phyloP scores from a whole-genome alignment of 192 early-diverging fungal genomes.

The Coemansia sp. region DNA sequence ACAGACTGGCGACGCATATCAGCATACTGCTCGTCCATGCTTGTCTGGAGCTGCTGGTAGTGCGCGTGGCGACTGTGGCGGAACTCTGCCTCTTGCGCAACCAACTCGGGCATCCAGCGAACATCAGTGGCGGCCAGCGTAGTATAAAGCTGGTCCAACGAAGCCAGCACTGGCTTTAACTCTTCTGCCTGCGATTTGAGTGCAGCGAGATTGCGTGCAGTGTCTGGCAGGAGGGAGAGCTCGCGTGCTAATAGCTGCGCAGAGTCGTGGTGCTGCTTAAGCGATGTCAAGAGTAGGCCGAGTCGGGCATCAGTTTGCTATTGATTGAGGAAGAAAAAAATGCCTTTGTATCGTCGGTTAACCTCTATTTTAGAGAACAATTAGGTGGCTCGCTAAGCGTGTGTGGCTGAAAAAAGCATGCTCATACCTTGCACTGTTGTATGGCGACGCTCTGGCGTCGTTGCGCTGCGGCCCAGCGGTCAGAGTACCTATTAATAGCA shows the following conservation, averaged over 20 bases:
- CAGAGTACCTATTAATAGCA: conserved; percentile 41
- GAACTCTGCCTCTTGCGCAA: conserved; percentile 27
- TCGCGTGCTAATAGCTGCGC: conserved; percentile 23
- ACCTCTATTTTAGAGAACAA: background rate
- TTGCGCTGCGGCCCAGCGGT: conserved; percentile 24
- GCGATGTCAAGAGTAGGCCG: conserved; percentile 1
- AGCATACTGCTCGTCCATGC: conserved; percentile 52
- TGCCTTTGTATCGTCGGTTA: background rate
- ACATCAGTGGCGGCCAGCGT: conserved; percentile 24
- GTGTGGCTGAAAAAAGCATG: background rate
- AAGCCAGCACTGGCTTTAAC: conserved; percentile 22
- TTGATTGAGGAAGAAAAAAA: background rate
- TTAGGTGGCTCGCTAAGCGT: background rate
- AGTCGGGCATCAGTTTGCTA: conserved; percentile 44
- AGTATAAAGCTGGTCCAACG: conserved; percentile 33
- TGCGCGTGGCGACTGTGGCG: conserved; percentile 34
- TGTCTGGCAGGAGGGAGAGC: conserved; percentile 21
- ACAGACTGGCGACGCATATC: conserved; percentile 35
- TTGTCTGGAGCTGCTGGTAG: conserved; percentile 46
- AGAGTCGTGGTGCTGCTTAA: conserved; percentile 28
- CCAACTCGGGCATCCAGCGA: conserved; percentile 28
- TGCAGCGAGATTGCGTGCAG: conserved; percentile 23
- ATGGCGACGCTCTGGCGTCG: conserved; percentile 17
- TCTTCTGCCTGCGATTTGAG: conserved; percentile 24
- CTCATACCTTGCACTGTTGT: conserved; percentile 44